Base-by-base conservation (phyloP, 108 stramenopile genomes). In the Nitzschia sp. region DNA sequence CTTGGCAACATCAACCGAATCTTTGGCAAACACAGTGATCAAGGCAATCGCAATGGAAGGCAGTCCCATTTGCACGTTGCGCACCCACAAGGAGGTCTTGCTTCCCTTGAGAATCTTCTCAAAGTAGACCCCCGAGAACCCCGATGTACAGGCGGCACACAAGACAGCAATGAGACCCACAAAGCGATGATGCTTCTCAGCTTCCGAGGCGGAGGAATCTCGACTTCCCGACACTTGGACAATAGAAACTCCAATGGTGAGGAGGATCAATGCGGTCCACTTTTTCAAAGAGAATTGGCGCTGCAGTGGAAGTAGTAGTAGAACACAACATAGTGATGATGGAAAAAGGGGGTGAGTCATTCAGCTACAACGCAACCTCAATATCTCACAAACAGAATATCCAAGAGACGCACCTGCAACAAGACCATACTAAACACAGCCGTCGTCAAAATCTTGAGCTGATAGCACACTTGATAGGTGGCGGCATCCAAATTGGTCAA, bases 371-470 rank as follows among this genome's bases (percentile, higher is more conserved):
- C 39, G 29, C 38, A 59, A 59, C 15, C 2, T 8, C 24, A 3
- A 54, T 8, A 2, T 22, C 37, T 3, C 57, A 1, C 1, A 34
- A 39, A 39, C 38, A 58, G 8, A 40, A 11, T 34, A 39, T 39
- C 37, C 10, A 8, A 43, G 39, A 7, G 3, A 65, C 77, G 17
- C 65, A 82, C 77, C 82, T 77, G 75, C 40, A 99, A 76, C 83
- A 99, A 73, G 34, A 91, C 56, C 38, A 94, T 92, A 48, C 91
- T 92, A 73, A 99, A 99, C 9, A 98, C 53, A 0, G 98, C 98
- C 24, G 98, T 98, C n/a, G 97, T 98, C 19, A 99, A 73, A 53
- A 99, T 98, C 72, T 99, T 99, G 53, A 96, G 79, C 63, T 99
- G 97, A 77, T 98, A 98, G 63, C 90, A 90, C 6, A 99, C 96